Conservation (phyloP, 1,284 basidiomycete species). For the Stereum hirsutum region DNA sequence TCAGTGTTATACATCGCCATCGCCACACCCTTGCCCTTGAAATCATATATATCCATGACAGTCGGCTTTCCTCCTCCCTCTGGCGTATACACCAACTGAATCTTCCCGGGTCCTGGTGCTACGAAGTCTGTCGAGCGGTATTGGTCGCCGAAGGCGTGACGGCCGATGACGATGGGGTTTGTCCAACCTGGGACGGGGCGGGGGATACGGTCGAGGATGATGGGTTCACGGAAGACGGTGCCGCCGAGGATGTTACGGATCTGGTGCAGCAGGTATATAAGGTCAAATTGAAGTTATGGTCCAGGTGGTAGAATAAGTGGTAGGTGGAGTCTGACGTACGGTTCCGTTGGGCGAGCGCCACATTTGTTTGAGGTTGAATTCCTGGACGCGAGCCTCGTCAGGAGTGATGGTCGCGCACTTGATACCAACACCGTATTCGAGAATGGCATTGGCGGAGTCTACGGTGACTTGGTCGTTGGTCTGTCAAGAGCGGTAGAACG, state of each 20-base stretch:
- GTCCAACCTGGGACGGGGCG: slow-evolving; percentile 94
- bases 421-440: slow-evolving; percentile 86
- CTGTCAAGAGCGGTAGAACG: slow-evolving; percentile 26
- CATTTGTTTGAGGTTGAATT: slow-evolving; percentile 98
- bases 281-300: too few relatives aligned
- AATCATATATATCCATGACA: slow-evolving; percentile 80
- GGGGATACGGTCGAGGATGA: slow-evolving; percentile 86
- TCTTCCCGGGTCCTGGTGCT: slow-evolving; percentile 81
- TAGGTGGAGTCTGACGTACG: slow-evolving; percentile 31
- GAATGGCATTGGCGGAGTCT: slow-evolving; percentile 89
- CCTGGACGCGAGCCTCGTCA: slow-evolving; percentile 89
- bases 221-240: slow-evolving; percentile 98
- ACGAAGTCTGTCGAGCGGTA: slow-evolving; percentile 90
- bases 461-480: slow-evolving; percentile 93
- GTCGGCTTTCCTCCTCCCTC: slow-evolving; percentile 57
- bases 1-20: slow-evolving; percentile 96
- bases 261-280: too few relatives aligned
- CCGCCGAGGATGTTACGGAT: slow-evolving; percentile 97
- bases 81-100: slow-evolving; percentile 85
- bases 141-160: slow-evolving; percentile 97
- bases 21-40: slow-evolving; percentile 83
- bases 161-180: slow-evolving; percentile 94
- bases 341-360: slow-evolving; percentile 95
- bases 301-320: too few relatives aligned
- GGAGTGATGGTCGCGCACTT: slow-evolving; percentile 99